Percentiles rank a stretch among this genome's conserved stretches.
Evolutionary conservation across 331 rosid species (phyloP).

Genomic region (Acacia concinna): DNA sequence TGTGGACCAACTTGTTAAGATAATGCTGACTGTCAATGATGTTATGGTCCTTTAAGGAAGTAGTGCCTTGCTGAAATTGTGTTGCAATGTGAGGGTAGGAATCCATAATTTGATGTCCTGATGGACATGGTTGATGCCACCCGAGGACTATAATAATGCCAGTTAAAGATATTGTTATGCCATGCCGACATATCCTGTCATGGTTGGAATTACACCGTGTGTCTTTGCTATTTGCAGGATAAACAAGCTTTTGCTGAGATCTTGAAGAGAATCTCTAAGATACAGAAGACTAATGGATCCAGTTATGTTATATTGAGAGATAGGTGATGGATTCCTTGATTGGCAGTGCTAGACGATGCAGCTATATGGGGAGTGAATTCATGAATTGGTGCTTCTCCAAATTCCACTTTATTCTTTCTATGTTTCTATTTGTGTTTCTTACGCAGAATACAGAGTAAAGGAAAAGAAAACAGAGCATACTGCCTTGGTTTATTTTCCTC

Average conservation of each 20-base stretch:
- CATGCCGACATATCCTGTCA: neutral
- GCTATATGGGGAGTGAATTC: neutral
- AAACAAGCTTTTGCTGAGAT: constrained; percentile 85
- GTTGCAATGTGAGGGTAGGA: neutral
- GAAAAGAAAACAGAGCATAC: neutral
- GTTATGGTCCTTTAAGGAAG: neutral
- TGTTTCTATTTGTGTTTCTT: neutral
- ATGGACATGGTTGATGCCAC: neutral
- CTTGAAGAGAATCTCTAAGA: constrained; percentile 84
- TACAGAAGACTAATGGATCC: constrained; percentile 74
- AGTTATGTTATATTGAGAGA: constrained; percentile 78
- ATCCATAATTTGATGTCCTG: neutral
- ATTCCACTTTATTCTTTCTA: neutral
- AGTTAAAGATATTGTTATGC: neutral
- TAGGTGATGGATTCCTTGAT: constrained; percentile 32
- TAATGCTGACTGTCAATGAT: neutral
- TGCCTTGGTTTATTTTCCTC: neutral
- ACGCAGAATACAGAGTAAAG: neutral
- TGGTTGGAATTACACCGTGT: neutral
- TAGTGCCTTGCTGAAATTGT: neutral
- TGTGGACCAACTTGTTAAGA: neutral
- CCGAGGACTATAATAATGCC: neutral
- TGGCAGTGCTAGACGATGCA: constrained; percentile 14
- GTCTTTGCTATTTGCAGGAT: constrained; percentile 63
- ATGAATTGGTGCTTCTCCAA: neutral